Evolutionary conservation across 257 asterid genomes (phyloP).

Genomic region (Plantago elongata): DNA sequence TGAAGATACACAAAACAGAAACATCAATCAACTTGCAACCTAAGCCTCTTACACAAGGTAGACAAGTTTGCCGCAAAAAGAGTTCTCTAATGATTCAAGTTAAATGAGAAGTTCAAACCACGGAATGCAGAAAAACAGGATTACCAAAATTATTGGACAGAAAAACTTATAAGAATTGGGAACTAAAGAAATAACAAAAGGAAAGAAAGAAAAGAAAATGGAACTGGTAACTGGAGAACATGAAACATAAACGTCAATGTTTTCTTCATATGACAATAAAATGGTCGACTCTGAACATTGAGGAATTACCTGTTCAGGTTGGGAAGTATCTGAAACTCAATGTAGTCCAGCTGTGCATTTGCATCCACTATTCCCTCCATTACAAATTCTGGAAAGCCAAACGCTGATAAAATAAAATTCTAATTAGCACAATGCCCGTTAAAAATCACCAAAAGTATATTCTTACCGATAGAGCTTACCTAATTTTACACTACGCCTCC

Average conservation of each 20-base stretch:
- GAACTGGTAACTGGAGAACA: too few species aligned
- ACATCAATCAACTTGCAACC: neutral
- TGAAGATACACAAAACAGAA: constrained; percentile 22
- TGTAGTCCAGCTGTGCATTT: constrained; percentile 43
- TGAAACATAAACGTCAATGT: too few species aligned
- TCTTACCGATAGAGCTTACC: too few species aligned
- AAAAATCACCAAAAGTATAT: too few species aligned
- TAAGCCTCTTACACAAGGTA: too few species aligned
- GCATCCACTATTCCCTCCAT: constrained; percentile 55
- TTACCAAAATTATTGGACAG: neutral
- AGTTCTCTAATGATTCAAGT: constrained; percentile 5
- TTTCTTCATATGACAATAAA: too few species aligned
- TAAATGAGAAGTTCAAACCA: neutral
- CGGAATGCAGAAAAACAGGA: neutral
- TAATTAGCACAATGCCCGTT: neutral
- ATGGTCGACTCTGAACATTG: neutral
- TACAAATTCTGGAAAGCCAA: constrained; percentile 22
- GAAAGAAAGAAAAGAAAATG: too few species aligned
- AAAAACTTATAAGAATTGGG: neutral
- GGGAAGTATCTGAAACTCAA: constrained; percentile 69
- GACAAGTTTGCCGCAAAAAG: too few species aligned
- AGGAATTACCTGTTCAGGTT: constrained; percentile 63
- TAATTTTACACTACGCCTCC: too few species aligned
- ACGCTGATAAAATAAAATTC: constrained; percentile 26
- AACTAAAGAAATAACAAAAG: constrained; percentile 1